Base-by-base conservation (phyloP, 2,329 filamentous ascomycete genomes). In the Pseudocercospora musae region DNA sequence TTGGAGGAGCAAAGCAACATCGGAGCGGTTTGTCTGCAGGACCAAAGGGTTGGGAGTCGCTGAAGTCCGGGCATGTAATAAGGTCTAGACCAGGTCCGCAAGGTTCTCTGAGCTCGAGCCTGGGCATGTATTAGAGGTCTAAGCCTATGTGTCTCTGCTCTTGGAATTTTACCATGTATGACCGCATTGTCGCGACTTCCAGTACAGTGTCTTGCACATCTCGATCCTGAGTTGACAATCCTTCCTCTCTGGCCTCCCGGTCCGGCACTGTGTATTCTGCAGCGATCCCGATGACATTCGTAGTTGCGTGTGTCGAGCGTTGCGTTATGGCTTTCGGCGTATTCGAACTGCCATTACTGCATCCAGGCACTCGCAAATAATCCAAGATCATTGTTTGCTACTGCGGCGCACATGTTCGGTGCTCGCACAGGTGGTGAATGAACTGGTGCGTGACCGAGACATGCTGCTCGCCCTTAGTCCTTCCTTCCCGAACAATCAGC, bases 181-280 rank as follows among this genome's bases (percentile, higher is more conserved):
- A 7, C 71, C 69, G 70, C 82, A 84, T 55, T 73, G 75, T 6
- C 73, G 71, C 0, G 80, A 82, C 67, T 78, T 76, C 73, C 78
- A 81, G 55, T 77, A 74, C 15, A 75, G 75, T 31, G 78, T 78
- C 27, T 73, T 72, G 70, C 82, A 85, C 82, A 84, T 84, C 40
- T 60, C 29, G 23, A 25, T 44, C 44, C n/a, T 40, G 37, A 40
- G 4, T 6, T 53, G 49, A 7, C 48, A 20, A 25, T 6, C 31
- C 2, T 31, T 53, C 23, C 49, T 15, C 15, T 29, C 13, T 13
- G n/a, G 13, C 27, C 1, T 33, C 8, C 10, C 25, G 25, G 31
- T 6, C 10, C 13, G 11, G 20, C 13, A 13, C 23, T 21, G 44
- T 13, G 13, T 4, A 7, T 8, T 11, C 44, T 48, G 18, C 44